Evolutionary conservation across 2,329 filamentous ascomycete species (phyloP).

Genomic region (Dactylella cylindrospora): DNA sequence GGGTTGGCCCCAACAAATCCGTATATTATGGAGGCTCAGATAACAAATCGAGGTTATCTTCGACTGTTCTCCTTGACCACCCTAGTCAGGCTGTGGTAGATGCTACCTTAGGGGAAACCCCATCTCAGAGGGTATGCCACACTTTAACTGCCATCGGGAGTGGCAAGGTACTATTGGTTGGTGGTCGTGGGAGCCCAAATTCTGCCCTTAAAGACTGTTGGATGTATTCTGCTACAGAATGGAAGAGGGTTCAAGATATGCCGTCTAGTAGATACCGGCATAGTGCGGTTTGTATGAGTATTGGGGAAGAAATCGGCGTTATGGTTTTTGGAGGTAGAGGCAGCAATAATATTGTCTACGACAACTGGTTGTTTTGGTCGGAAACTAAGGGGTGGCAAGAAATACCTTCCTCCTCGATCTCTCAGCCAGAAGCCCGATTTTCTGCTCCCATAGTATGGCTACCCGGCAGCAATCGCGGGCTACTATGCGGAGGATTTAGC

Average conservation of each 20-base stretch:
- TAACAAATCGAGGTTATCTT: slow-evolving; percentile 23
- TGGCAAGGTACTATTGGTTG: slow-evolving; percentile 65
- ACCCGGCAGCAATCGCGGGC: neutral
- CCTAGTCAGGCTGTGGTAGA: neutral
- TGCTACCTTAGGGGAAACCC: neutral
- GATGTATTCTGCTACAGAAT: slow-evolving; percentile 65
- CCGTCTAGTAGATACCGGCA: slow-evolving; percentile 75
- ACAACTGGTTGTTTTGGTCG: slow-evolving; percentile 61
- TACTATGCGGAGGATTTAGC: slow-evolving; percentile 21
- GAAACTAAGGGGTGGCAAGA: slow-evolving; percentile 58
- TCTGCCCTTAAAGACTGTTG: slow-evolving; percentile 72
- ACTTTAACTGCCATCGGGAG: slow-evolving; percentile 68
- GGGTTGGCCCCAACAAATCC: neutral
- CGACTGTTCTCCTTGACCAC: slow-evolving; percentile 11
- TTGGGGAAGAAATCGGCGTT: slow-evolving; percentile 52
- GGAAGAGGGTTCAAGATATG: slow-evolving; percentile 67
- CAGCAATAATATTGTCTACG: slow-evolving; percentile 56
- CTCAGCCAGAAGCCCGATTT: slow-evolving; percentile 58
- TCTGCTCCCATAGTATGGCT: slow-evolving; percentile 56
- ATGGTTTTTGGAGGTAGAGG: slow-evolving; percentile 66
- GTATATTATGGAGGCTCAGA: slow-evolving; percentile 34
- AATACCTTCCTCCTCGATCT: slow-evolving; percentile 51
- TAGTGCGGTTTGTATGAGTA: slow-evolving; percentile 57
- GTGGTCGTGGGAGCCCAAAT: slow-evolving; percentile 76
- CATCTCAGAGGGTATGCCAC: slow-evolving; percentile 67